phyloP scores from a whole-genome alignment of 495 filamentous ascomycete genomes.

The Oidiodendron maius region DNA sequence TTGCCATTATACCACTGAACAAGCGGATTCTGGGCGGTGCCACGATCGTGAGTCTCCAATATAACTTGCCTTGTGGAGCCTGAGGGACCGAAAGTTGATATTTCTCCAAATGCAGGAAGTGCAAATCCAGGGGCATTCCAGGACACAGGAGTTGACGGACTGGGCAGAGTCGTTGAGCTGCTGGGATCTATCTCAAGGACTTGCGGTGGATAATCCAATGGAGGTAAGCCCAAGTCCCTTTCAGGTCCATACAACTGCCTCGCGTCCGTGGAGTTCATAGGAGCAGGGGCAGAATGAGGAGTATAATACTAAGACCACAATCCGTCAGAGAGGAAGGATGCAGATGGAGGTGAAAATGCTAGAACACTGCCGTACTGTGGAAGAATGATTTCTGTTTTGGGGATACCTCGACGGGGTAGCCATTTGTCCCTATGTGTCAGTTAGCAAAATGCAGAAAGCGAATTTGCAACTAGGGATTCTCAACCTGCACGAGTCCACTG shows the following conservation, averaged over 20 bases:
- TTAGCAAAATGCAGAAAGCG: not conserved
- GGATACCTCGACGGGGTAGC: slow-evolving; percentile 15
- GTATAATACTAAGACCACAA: slow-evolving; percentile 15
- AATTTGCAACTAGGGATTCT: not conserved
- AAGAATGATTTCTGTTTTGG: slow-evolving; percentile 10
- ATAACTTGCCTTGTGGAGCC: slow-evolving; percentile 10
- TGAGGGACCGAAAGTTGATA: slow-evolving; percentile 7
- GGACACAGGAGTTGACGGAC: slow-evolving; percentile 11
- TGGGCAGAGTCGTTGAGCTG: slow-evolving; percentile 14
- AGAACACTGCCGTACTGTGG: slow-evolving; percentile 14
- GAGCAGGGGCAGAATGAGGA: slow-evolving; percentile 10
- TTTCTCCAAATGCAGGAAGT: slow-evolving; percentile 11
- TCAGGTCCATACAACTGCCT: slow-evolving; percentile 12
- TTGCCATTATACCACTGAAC: slow-evolving; percentile 29
- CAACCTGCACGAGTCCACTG: too few relatives aligned
- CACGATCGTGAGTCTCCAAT: slow-evolving; percentile 7
- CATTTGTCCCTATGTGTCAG: slow-evolving; percentile 11
- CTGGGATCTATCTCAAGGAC: slow-evolving; percentile 21
- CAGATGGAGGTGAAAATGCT: not conserved
- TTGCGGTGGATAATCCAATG: slow-evolving; percentile 8
- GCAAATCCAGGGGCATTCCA: slow-evolving; percentile 9
- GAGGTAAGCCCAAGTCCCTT: slow-evolving; percentile 19
- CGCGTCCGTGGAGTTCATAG: slow-evolving; percentile 8
- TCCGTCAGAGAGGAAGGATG: not conserved
- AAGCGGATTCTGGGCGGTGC: slow-evolving; percentile 20